Percentiles rank a stretch among this genome's conserved stretches.
phyloP scores from a whole-genome alignment of 805 yeast genomes.

The Lipomyces spencermartinsiae region DNA sequence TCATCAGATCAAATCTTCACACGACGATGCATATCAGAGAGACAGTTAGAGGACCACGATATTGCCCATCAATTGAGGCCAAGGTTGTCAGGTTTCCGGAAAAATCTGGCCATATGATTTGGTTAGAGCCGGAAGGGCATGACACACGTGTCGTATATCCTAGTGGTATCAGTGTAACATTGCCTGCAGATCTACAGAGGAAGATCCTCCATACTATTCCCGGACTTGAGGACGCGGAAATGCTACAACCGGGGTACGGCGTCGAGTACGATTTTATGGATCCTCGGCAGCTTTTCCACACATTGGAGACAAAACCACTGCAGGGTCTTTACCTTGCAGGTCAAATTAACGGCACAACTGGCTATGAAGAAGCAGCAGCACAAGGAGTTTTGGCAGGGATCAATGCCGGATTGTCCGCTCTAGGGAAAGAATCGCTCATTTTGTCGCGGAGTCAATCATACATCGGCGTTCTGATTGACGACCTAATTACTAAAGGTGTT shows the following conservation, averaged over 20 bases:
- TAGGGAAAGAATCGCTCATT: conserved; percentile 53
- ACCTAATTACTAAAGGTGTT: conserved; percentile 91
- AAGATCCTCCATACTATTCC: conserved; percentile 76
- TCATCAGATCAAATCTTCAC: conserved; percentile 72
- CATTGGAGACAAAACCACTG: conserved; percentile 81
- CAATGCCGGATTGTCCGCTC: conserved; percentile 76
- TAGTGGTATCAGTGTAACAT: conserved; percentile 92
- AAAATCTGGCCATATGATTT: conserved; percentile 76
- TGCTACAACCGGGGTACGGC: conserved; percentile 98
- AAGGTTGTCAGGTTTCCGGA: conserved; percentile 82
- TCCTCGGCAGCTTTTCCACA: conserved; percentile 80
- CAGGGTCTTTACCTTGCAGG: conserved; percentile 89
- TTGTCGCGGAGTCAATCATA: conserved; percentile 83
- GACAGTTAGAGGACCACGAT: conserved; percentile 94
- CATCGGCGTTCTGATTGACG: conserved; percentile 91
- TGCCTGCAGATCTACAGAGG: conserved; percentile 92
- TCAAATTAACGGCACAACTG: conserved; percentile 98
- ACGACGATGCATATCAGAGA: conserved; percentile 90
- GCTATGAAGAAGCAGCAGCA: conserved; percentile 98
- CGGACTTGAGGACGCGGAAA: conserved; percentile 86
- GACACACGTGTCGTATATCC: conserved; percentile 90
- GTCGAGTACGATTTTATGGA: conserved; percentile 97
- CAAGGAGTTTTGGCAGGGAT: conserved; percentile 96
- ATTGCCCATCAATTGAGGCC: conserved; percentile 96
- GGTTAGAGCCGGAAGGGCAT: conserved; percentile 97